Percentiles rank a stretch among this genome's conserved stretches.
These are phyloP conservation scores for Suillus discolor DNA, from an alignment of 768 basidiomycete genomes.

Conservation along the genomic window DNA sequence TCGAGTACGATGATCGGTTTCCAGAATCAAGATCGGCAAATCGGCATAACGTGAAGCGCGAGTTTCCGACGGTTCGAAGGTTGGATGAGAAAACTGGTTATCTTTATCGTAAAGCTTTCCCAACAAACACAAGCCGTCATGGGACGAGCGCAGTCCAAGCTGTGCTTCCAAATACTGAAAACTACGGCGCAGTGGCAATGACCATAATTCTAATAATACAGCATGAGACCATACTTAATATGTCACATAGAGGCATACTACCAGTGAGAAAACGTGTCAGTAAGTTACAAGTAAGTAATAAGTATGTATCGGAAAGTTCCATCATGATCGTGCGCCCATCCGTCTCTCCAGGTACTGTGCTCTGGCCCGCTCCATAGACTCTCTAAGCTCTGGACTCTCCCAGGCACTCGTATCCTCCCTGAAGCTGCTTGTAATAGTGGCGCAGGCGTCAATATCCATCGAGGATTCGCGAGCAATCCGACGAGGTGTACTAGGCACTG, in stretches of 20 bases:
- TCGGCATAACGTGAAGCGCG: too few species aligned
- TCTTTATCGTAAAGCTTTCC: too few species aligned
- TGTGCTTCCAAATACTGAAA: background rate
- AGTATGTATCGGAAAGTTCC: background rate
- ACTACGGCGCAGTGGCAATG: background rate
- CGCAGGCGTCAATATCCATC: slow-evolving; percentile 35
- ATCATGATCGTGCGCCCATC: slow-evolving; percentile 1
- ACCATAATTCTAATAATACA: background rate
- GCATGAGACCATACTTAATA: background rate
- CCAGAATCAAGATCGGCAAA: too few species aligned
- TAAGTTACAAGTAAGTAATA: slow-evolving; percentile 9
- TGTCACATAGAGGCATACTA: background rate
- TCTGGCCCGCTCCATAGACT: slow-evolving; percentile 72
- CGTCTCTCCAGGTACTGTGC: slow-evolving; percentile 31
- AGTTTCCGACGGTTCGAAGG: too few species aligned
- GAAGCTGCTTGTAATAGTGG: slow-evolving; percentile 25
- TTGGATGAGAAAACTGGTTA: too few species aligned
- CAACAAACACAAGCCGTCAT: too few species aligned
- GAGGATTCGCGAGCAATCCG: slow-evolving; percentile 33
- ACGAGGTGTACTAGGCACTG: slow-evolving; percentile 20
- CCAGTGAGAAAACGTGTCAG: background rate
- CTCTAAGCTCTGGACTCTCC: slow-evolving; percentile 67
- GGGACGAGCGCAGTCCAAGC: too few species aligned
- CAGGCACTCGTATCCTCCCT: slow-evolving; percentile 53
- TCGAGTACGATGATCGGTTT: too few species aligned